A percentile compares a stretch with the other conserved stretches of the same genome.
These are phyloP conservation scores for Ballota nigra DNA, from an alignment of 257 asterid genomes.

Conservation along the genomic window DNA sequence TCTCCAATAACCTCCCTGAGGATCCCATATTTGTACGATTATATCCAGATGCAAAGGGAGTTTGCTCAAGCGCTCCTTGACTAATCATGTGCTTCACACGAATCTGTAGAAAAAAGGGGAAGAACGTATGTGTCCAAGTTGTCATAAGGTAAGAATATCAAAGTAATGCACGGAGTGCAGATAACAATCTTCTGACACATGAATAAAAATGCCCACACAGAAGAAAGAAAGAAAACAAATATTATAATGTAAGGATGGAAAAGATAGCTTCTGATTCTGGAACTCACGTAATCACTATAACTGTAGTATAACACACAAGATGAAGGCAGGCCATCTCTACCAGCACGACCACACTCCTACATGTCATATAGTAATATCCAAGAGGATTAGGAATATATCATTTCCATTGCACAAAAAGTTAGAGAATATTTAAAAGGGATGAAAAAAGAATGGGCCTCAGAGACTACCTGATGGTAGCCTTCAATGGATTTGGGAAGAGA, in stretches of 20 bases:
- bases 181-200: slow-evolving; percentile 18
- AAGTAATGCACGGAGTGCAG: slow-evolving; percentile 3
- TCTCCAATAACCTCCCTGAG: slow-evolving; percentile 84
- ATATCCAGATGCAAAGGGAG: slow-evolving; percentile 54
- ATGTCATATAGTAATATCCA: slow-evolving; percentile 19
- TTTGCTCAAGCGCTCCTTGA: slow-evolving; percentile 73
- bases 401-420: slow-evolving; percentile 8
- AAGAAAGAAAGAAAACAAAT: slow-evolving; percentile 3
- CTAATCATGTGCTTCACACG: slow-evolving; percentile 96
- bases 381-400: slow-evolving; percentile 12
- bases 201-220: slow-evolving; percentile 3
- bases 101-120: slow-evolving; percentile 49
- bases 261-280: slow-evolving; percentile 15
- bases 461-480: slow-evolving; percentile 91
- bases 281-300: slow-evolving; percentile 87
- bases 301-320: slow-evolving; percentile 91
- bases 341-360: slow-evolving; percentile 99
- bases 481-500: slow-evolving; percentile 98
- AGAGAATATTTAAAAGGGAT: slow-evolving; percentile 4
- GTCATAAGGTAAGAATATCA: background rate
- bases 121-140: slow-evolving; percentile 12
- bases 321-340: slow-evolving; percentile 94
- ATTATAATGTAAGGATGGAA: background rate
- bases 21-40: slow-evolving; percentile 47
- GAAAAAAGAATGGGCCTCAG: slow-evolving; percentile 19